These are phyloP conservation scores for Neurospora pannonica DNA, from an alignment of 495 filamentous ascomycete genomes.

Conservation along the genomic window DNA sequence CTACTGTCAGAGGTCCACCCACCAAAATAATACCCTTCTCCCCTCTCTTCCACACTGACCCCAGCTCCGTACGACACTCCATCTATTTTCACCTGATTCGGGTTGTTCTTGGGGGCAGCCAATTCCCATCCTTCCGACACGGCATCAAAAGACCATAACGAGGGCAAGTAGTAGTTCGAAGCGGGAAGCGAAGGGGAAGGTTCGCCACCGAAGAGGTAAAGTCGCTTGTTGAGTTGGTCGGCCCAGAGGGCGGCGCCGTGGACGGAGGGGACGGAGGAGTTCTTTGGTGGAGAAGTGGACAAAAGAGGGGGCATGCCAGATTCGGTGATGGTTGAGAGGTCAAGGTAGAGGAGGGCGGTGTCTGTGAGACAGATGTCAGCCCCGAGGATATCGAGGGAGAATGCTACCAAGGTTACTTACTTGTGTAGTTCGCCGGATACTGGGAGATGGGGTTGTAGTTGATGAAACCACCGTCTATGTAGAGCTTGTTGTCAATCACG, in stretches of 20 bases:
- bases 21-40: slow-evolving; percentile 28
- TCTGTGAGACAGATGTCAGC: slow-evolving; percentile 17
- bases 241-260: slow-evolving; percentile 41
- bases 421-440: slow-evolving; percentile 40
- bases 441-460: slow-evolving; percentile 36
- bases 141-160: slow-evolving; percentile 36
- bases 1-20: slow-evolving; percentile 35
- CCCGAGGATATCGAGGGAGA: background rate
- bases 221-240: slow-evolving; percentile 42
- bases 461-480: slow-evolving; percentile 44
- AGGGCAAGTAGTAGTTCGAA: slow-evolving; percentile 16
- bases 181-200: background rate
- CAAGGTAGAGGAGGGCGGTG: slow-evolving; percentile 36
- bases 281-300: slow-evolving; percentile 38
- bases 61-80: slow-evolving; percentile 19
- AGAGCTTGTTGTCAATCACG: slow-evolving; percentile 39
- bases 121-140: slow-evolving; percentile 21
- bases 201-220: slow-evolving; percentile 46
- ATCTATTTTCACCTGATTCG: background rate
- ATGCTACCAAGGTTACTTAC: slow-evolving; percentile 16
- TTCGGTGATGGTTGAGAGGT: slow-evolving; percentile 29
- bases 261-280: slow-evolving; percentile 33
- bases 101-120: background rate
- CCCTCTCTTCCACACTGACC: slow-evolving; percentile 10
- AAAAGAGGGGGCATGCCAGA: slow-evolving; percentile 39